A percentile compares a stretch with the other conserved stretches of the same genome.
phyloP scores from a whole-genome alignment of 75 land plant species.

The Picea glauca region DNA sequence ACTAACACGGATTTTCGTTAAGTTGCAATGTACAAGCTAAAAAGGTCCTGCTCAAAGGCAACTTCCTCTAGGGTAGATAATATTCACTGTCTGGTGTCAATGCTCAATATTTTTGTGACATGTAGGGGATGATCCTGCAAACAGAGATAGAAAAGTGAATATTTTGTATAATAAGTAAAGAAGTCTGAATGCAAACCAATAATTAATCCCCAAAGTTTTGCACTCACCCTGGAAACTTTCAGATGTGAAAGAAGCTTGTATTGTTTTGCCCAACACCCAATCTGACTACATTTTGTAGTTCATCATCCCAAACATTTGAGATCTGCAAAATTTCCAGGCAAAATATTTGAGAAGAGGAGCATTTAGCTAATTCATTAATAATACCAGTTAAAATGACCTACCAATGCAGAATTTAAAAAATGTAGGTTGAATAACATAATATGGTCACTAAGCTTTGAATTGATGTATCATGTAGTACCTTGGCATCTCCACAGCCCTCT shows the following conservation, averaged over 20 bases:
- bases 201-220: background rate
- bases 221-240: conserved; percentile 2
- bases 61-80: background rate
- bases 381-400: background rate
- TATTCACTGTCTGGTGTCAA: too few relatives aligned
- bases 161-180: background rate
- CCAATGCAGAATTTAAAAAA: background rate
- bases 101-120: background rate
- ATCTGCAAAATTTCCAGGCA: conserved; percentile 14
- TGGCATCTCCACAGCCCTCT: conserved; percentile 23
- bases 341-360: background rate
- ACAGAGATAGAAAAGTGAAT: background rate
- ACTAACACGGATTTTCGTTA: too few relatives aligned
- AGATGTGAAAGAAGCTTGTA: conserved; percentile 1
- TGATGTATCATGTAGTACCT: conserved; percentile 16
- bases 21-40: too few relatives aligned
- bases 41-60: too few relatives aligned
- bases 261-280: conserved; percentile 22
- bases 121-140: too few relatives aligned
- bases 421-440: background rate
- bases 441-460: background rate
- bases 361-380: too few relatives aligned
- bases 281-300: conserved; percentile 31
- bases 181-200: background rate
- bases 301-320: conserved; percentile 32